phyloP scores from a whole-genome alignment of 1,284 basidiomycete genomes.

The Moniliella sp. region DNA sequence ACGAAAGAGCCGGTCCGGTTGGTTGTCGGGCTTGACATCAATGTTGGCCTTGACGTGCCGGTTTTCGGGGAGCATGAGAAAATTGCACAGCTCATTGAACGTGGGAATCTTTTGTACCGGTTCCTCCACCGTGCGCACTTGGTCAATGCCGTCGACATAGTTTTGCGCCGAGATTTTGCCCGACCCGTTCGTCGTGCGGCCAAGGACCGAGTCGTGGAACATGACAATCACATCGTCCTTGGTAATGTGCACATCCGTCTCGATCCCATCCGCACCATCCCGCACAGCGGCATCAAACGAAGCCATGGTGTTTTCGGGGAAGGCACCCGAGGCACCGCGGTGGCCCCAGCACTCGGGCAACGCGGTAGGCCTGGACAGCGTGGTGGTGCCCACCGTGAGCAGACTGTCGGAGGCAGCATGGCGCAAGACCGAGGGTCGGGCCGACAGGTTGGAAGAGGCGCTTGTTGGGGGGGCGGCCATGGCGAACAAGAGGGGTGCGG shows the following conservation, averaged over 20 bases:
- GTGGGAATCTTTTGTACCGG: constrained; percentile 41
- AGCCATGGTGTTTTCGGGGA: constrained; percentile 31
- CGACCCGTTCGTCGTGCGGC: constrained; percentile 41
- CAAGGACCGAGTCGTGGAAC: constrained; percentile 66
- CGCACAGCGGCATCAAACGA: constrained; percentile 28
- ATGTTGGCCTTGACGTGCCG: constrained; percentile 37
- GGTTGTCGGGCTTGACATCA: constrained; percentile 80
- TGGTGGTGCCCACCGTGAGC: no score
- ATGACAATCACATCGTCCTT: constrained; percentile 69
- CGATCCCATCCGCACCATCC: constrained; percentile 30
- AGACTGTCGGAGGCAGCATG: no score
- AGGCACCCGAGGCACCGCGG: constrained; percentile 31
- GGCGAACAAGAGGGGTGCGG: no score
- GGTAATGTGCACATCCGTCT: constrained; percentile 81
- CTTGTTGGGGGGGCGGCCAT: no score
- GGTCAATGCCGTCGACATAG: constrained; percentile 51
- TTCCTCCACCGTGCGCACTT: constrained; percentile 57
- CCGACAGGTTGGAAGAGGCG: no score
- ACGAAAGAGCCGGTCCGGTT: constrained; percentile 62
- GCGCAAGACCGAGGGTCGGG: no score
- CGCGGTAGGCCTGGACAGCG: no score
- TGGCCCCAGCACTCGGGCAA: no score
- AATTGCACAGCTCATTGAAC: constrained; percentile 21
- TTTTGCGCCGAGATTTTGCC: constrained; percentile 39
- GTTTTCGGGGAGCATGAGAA: constrained; percentile 25